Evolutionary conservation across 208 protist species (phyloP).

Genomic region (Leishmania turanica): DNA sequence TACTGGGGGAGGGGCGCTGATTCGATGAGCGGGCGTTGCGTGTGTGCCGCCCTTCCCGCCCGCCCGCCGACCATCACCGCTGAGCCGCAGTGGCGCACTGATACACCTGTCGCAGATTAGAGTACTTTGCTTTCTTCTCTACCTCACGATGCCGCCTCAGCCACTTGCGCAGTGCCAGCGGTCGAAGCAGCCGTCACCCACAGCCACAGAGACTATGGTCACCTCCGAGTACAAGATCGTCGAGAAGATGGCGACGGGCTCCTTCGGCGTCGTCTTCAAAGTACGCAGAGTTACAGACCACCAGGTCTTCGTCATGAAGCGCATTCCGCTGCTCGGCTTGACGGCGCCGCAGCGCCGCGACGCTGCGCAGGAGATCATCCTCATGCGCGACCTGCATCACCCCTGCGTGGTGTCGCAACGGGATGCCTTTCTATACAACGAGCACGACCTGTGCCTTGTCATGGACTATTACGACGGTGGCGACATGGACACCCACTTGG

Average conservation of each 20-base stretch:
- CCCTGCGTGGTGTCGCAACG: constrained; percentile 77
- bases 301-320: constrained; percentile 80
- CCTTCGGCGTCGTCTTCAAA: constrained; percentile 86
- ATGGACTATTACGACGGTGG: constrained; percentile 93
- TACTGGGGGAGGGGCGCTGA: background rate
- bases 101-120: background rate
- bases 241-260: constrained; percentile 80
- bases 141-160: background rate
- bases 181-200: background rate
- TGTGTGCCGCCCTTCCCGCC: background rate
- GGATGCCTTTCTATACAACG: constrained; percentile 85
- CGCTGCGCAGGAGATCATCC: constrained; percentile 69
- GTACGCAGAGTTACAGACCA: constrained; percentile 63
- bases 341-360: constrained; percentile 57
- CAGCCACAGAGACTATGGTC: background rate
- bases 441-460: constrained; percentile 84
- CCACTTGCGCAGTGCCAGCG: background rate
- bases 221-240: constrained; percentile 70
- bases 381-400: constrained; percentile 86
- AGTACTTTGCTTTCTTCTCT: background rate
- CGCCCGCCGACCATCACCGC: background rate
- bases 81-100: background rate
- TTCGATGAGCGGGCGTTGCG: background rate
- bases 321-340: constrained; percentile 71
- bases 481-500: constrained; percentile 75